Conservation (phyloP, 78 protist species). For the Dictyostelium citrinum region DNA sequence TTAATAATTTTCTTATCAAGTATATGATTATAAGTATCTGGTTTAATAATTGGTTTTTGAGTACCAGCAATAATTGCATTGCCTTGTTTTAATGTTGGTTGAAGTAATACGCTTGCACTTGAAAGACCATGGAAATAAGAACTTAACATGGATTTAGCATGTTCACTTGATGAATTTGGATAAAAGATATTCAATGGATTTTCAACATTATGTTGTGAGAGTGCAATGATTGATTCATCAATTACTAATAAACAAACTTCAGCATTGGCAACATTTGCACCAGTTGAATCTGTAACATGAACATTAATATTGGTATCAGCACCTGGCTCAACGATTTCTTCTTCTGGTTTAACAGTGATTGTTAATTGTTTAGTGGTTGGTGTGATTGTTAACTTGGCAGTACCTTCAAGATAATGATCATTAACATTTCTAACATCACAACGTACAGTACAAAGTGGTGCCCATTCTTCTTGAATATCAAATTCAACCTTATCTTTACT, state of each 20-base stretch:
- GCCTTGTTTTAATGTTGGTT: conserved; percentile 11
- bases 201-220: conserved; percentile 24
- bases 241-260: conserved; percentile 73
- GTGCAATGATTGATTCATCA: conserved; percentile 52
- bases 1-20: neutral
- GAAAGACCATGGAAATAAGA: conserved; percentile 3
- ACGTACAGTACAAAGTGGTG: neutral
- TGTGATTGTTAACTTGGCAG: neutral
- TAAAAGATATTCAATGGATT: conserved; percentile 52
- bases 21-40: neutral
- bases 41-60: neutral
- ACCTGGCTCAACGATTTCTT: conserved; percentile 74
- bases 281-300: conserved; percentile 10
- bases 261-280: conserved; percentile 41
- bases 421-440: conserved; percentile 10
- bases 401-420: neutral
- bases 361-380: neutral
- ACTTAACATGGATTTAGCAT: neutral
- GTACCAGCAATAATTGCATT: neutral
- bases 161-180: conserved; percentile 7
- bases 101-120: neutral
- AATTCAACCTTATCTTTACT: neutral
- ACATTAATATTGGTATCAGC: conserved; percentile 59
- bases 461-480: conserved; percentile 42
- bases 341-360: conserved; percentile 43